Base-by-base conservation (phyloP, 2,329 filamentous ascomycete species). In the Zasmidium cellare region DNA sequence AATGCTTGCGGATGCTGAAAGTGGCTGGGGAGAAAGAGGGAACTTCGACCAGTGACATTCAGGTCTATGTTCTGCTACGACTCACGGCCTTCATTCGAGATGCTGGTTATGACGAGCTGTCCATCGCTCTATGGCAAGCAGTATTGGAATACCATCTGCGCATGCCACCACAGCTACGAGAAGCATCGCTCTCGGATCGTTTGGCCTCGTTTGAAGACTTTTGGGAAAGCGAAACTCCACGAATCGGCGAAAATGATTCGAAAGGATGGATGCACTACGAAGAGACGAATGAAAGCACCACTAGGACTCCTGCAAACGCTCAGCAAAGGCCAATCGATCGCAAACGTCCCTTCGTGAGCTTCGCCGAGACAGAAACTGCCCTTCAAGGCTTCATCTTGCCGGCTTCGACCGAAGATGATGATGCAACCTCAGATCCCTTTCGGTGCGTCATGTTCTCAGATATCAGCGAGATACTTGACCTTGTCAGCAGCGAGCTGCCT, bases 171-270 rank as follows among this genome's bases (percentile, higher is more conserved):
- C 46, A 45, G 9, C 20, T 54, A 18, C 57, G 9, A 3, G 22
- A 9, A 11, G 46, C 51, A 9, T 46, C 20, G 46, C 64, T 19
- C 28, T 62, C 51, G 50, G 55, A 56, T 9, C 47, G 48, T 1
- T 62, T 60, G 14, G 75, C 24, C 46, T 65, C 67, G 0, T 89
- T 96, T 60, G 78, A 83, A 49, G 81, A 87, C 2, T 96, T 94
- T 62, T 97, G 94, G 94, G 91, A 96, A 58, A 90, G 86, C 56
- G 93, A 97, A 69, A 81, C 85, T 0, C 79, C 89, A 0, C 84
- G 93, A 5, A 82, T 96, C 54, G 93, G 93, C 9, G 93, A 97
- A 65, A 68, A 75, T 0, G 80, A 78, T 1, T 87, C 91, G 2
- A 79, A 80, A 60, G 91, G 92, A 0, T 97, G 92, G 92, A 71